Percentiles rank a stretch among this genome's conserved stretches.
phyloP scores from a whole-genome alignment of 2,329 filamentous ascomycete species.

The Onygenales sp. region DNA sequence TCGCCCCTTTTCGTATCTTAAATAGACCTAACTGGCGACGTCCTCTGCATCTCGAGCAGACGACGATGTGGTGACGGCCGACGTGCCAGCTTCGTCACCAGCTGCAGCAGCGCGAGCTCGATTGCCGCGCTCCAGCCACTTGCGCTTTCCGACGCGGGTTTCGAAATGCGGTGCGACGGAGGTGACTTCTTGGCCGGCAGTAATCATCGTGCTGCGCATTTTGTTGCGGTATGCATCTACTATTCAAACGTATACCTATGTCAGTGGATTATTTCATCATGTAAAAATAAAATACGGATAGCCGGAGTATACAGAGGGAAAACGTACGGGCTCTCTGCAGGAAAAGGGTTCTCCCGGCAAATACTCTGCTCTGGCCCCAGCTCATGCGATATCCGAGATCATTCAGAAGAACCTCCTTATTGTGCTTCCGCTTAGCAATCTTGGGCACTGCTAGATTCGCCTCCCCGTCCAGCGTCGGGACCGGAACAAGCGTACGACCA shows the following conservation, averaged over 20 bases:
- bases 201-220: constrained; percentile 72
- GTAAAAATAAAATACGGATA: neutral
- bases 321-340: constrained; percentile 81
- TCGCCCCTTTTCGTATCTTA: neutral
- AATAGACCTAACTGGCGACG: constrained; percentile 18
- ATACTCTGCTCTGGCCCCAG: constrained; percentile 89
- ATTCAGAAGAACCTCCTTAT: constrained; percentile 82
- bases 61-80: constrained; percentile 17
- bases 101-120: constrained; percentile 5
- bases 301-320: constrained; percentile 1
- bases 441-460: constrained; percentile 66
- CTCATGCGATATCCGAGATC: constrained; percentile 92
- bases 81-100: constrained; percentile 7
- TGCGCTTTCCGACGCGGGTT: constrained; percentile 44
- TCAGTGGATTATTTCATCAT: constrained; percentile 5
- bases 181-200: constrained; percentile 63
- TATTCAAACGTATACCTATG: constrained; percentile 25
- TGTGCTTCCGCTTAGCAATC: constrained; percentile 58
- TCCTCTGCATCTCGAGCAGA: constrained; percentile 28
- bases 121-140: constrained; percentile 16
- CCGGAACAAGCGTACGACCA: constrained; percentile 46
- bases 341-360: constrained; percentile 77
- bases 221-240: constrained; percentile 94
- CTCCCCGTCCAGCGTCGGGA: constrained; percentile 59
- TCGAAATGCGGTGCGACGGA: constrained; percentile 77